Evolutionary conservation across 2,329 filamentous ascomycete genomes (phyloP).

Genomic region (Coniochaeta sp.): DNA sequence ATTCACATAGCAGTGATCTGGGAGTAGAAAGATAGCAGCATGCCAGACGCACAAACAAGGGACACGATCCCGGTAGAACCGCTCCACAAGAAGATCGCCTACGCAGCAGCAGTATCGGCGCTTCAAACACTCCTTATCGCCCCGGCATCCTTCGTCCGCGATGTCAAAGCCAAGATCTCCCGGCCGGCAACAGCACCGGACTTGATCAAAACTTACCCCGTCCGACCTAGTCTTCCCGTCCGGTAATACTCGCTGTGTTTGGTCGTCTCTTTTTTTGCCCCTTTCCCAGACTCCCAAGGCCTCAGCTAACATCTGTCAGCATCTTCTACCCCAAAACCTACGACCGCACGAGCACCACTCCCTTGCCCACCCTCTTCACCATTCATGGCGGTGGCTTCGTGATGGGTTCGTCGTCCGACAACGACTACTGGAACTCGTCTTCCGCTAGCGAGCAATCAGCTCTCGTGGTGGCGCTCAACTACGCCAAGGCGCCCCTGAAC

Average conservation of each 20-base stretch:
- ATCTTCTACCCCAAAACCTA: conserved; percentile 33
- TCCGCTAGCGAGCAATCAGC: conserved; percentile 32
- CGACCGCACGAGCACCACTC: conserved; percentile 19
- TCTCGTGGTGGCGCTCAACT: conserved; percentile 40
- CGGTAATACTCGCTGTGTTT: no score
- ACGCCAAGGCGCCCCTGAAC: conserved; percentile 36
- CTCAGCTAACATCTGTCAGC: conserved; percentile 9
- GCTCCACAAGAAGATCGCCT: neutral
- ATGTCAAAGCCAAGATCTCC: conserved; percentile 6
- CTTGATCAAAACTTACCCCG: conserved; percentile 14
- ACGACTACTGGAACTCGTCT: conserved; percentile 38
- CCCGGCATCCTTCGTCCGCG: neutral
- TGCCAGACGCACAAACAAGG: neutral
- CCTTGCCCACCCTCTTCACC: conserved; percentile 36
- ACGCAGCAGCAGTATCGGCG: neutral
- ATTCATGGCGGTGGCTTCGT: conserved; percentile 47
- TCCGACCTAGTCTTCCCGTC: conserved; percentile 11
- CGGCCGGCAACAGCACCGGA: conserved; percentile 7
- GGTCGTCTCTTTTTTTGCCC: neutral
- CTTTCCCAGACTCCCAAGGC: neutral
- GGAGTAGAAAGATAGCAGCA: no score
- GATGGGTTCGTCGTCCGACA: conserved; percentile 32
- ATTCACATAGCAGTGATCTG: no score
- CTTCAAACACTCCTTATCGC: conserved; percentile 7
- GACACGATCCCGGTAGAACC: neutral